These are phyloP conservation scores for Trichopus zeylanicus DNA, from an alignment of 116 monocot species.

Conservation along the genomic window DNA sequence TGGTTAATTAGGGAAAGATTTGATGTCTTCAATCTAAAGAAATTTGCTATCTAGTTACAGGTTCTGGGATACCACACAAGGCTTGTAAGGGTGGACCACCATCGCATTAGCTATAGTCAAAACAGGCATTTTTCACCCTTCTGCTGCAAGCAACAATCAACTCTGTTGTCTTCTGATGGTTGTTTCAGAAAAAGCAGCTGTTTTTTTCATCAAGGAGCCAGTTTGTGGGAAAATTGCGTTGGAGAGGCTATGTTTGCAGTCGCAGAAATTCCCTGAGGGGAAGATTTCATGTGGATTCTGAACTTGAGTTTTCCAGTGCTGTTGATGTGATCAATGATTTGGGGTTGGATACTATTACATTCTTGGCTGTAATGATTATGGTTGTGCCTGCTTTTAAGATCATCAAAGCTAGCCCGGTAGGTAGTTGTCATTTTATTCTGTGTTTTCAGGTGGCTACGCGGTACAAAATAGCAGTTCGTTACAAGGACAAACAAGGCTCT, in stretches of 20 bases:
- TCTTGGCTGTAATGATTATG: conserved; percentile 77
- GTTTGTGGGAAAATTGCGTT: background rate
- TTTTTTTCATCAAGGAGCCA: background rate
- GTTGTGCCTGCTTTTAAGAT: conserved; percentile 83
- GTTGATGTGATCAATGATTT: conserved; percentile 96
- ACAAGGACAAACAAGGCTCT: too few relatives aligned
- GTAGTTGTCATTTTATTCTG: conserved; percentile 12
- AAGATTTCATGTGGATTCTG: conserved; percentile 38
- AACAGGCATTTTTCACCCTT: background rate
- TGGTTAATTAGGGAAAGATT: background rate
- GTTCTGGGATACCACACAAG: background rate
- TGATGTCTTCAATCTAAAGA: background rate
- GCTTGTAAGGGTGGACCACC: background rate
- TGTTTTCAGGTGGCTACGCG: too few relatives aligned
- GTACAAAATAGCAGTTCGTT: too few relatives aligned
- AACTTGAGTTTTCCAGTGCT: conserved; percentile 74
- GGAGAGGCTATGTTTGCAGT: conserved; percentile 18
- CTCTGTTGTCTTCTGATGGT: background rate
- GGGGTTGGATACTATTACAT: conserved; percentile 93
- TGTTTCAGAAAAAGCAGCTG: background rate
- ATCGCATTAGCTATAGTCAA: background rate
- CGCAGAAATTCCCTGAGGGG: conserved; percentile 8
- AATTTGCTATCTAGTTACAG: background rate
- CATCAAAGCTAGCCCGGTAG: conserved; percentile 94
- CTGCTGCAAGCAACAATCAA: background rate